These are phyloP conservation scores for Penicillium occitanis DNA, from an alignment of 2,329 filamentous ascomycete genomes.

Conservation along the genomic window DNA sequence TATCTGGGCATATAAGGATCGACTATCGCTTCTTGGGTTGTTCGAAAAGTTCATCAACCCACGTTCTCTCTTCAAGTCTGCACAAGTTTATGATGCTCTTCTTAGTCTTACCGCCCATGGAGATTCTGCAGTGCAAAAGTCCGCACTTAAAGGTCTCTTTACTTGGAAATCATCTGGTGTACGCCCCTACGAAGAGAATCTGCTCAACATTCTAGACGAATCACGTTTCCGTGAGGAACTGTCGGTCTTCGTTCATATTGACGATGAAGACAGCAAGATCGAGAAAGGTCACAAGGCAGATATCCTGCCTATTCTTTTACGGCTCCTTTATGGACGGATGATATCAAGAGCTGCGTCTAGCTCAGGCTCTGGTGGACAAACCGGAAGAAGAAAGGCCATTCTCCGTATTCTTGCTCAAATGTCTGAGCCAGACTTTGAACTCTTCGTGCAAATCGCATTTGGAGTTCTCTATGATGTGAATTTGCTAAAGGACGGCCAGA, in stretches of 20 bases:
- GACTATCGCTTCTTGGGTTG: conserved; percentile 76
- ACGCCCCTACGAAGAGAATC: conserved; percentile 75
- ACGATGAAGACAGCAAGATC: conserved; percentile 64
- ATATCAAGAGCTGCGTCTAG: conserved; percentile 76
- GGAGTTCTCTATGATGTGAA: conserved; percentile 65
- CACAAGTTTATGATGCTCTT: conserved; percentile 73
- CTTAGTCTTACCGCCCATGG: conserved; percentile 79
- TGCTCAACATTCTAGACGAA: conserved; percentile 86
- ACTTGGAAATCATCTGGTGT: conserved; percentile 83
- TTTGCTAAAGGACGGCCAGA: conserved; percentile 53
- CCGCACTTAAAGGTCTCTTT: conserved; percentile 78
- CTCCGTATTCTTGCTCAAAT: conserved; percentile 79
- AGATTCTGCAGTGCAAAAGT: conserved; percentile 84
- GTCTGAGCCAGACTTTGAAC: conserved; percentile 68
- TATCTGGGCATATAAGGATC: conserved; percentile 60
- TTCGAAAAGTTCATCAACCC: conserved; percentile 87
- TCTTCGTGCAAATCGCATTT: conserved; percentile 79
- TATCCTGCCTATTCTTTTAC: conserved; percentile 81
- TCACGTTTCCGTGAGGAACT: conserved; percentile 90
- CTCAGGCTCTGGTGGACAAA: conserved; percentile 76
- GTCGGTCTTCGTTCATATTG: conserved; percentile 78
- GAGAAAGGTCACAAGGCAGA: conserved; percentile 68
- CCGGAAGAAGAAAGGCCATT: conserved; percentile 70
- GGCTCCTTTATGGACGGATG: conserved; percentile 83
- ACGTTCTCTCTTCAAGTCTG: conserved; percentile 73